Conservation (phyloP, 2,329 filamentous ascomycete genomes). For the Bipolaris cookei region DNA sequence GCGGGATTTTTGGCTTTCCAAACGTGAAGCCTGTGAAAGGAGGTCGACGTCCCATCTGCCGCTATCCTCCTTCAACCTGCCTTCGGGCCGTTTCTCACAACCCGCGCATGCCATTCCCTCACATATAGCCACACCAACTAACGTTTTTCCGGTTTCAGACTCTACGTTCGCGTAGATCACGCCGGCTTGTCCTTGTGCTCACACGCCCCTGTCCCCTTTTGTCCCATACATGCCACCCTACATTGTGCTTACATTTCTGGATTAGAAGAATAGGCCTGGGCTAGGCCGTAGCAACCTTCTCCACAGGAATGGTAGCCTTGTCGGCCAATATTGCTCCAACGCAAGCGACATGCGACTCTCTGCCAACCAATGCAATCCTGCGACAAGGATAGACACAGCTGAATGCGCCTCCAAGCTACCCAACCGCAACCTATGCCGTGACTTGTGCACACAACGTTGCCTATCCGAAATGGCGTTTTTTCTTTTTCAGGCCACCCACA, state of each 20-base stretch:
- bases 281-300: background rate
- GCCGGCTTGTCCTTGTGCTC: background rate
- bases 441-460: no score
- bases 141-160: background rate
- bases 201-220: background rate
- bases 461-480: no score
- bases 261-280: background rate
- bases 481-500: no score
- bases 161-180: background rate
- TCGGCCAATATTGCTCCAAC: background rate
- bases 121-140: background rate
- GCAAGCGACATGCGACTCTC: background rate
- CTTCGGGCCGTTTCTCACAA: background rate
- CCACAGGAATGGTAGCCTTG: background rate
- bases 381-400: background rate
- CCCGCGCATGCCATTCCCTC: background rate
- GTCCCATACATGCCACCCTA: no score
- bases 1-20: background rate
- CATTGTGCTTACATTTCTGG: background rate
- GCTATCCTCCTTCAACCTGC: background rate
- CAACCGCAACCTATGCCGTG: no score
- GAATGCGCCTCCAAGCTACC: background rate
- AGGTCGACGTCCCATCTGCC: background rate
- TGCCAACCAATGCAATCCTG: background rate
- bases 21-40: background rate